phyloP scores from a whole-genome alignment of 2,329 filamentous ascomycete species.

The Trichoderma lentiforme region DNA sequence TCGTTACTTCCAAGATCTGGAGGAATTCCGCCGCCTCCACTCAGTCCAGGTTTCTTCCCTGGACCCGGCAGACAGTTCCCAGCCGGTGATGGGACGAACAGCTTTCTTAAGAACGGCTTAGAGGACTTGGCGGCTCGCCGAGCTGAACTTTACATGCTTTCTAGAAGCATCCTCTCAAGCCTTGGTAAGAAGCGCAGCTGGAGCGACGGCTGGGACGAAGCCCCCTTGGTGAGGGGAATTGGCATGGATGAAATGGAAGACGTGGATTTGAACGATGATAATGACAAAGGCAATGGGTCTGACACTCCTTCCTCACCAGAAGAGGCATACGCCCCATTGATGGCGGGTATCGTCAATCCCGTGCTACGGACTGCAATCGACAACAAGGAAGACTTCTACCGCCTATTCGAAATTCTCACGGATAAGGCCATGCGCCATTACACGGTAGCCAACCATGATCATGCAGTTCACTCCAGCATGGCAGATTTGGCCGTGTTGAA shows the following conservation, averaged over 20 bases:
- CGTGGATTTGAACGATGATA: slow-evolving; percentile 48
- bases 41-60: slow-evolving; percentile 54
- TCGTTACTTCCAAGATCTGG: slow-evolving; percentile 49
- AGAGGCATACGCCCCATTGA: slow-evolving; percentile 23
- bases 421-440: slow-evolving; percentile 81
- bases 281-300: slow-evolving; percentile 30
- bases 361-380: slow-evolving; percentile 60
- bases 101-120: slow-evolving; percentile 61
- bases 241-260: slow-evolving; percentile 53
- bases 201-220: slow-evolving; percentile 70
- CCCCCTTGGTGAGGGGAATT: slow-evolving; percentile 48
- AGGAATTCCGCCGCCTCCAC: slow-evolving; percentile 34
- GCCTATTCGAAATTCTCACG: slow-evolving; percentile 72
- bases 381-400: slow-evolving; percentile 62
- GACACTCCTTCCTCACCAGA: neutral
- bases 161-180: slow-evolving; percentile 73
- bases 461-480: slow-evolving; percentile 73
- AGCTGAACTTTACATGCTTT: slow-evolving; percentile 77
- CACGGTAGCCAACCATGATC: slow-evolving; percentile 70
- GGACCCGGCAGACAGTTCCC: slow-evolving; percentile 41
- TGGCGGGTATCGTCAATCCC: slow-evolving; percentile 41
- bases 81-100: slow-evolving; percentile 38
- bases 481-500: slow-evolving; percentile 85
- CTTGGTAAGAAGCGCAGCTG: slow-evolving; percentile 70
- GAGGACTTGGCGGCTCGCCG: slow-evolving; percentile 80